These are phyloP conservation scores for Blastocladiella britannica DNA, from an alignment of 192 early-diverging fungal species.

Conservation along the genomic window DNA sequence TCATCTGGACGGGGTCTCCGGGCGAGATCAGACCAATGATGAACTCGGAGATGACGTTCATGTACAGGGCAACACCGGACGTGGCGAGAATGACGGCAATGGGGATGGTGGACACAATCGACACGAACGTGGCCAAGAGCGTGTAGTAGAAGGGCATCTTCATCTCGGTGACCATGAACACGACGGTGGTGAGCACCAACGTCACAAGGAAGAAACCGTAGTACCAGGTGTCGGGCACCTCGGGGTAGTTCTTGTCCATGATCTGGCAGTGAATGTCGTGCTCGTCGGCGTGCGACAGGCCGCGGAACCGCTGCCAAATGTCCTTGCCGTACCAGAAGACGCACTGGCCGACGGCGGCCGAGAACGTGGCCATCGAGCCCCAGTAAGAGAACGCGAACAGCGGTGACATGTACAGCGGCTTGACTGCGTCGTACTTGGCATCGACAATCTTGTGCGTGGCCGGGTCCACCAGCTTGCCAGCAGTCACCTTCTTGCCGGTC, in stretches of 20 bases:
- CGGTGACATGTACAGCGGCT: slow-evolving; percentile 22
- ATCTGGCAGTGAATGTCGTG: slow-evolving; percentile 54
- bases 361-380: slow-evolving; percentile 41
- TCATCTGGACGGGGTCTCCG: slow-evolving; percentile 60
- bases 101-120: slow-evolving; percentile 48
- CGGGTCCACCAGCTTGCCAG: slow-evolving; percentile 10
- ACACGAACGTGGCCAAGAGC: slow-evolving; percentile 31
- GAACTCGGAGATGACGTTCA: slow-evolving; percentile 59
- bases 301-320: slow-evolving; percentile 31
- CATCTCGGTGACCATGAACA: slow-evolving; percentile 28
- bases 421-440: slow-evolving; percentile 17
- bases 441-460: slow-evolving; percentile 15
- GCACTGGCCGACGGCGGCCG: slow-evolving; percentile 40
- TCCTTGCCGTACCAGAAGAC: slow-evolving; percentile 43
- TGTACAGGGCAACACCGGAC: not conserved
- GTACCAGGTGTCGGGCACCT: slow-evolving; percentile 68
- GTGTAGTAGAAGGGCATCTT: slow-evolving; percentile 59
- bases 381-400: slow-evolving; percentile 44
- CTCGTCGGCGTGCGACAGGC: slow-evolving; percentile 24
- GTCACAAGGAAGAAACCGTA: slow-evolving; percentile 17
- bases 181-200: slow-evolving; percentile 21
- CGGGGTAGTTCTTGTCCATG: slow-evolving; percentile 48
- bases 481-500: slow-evolving; percentile 8
- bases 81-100: slow-evolving; percentile 56
- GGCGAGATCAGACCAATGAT: slow-evolving; percentile 61